Evolutionary conservation across 139 green algal species (phyloP), one percentile per base, ranked within the genome.

Genomic region (Asterochloris sp.): DNA sequence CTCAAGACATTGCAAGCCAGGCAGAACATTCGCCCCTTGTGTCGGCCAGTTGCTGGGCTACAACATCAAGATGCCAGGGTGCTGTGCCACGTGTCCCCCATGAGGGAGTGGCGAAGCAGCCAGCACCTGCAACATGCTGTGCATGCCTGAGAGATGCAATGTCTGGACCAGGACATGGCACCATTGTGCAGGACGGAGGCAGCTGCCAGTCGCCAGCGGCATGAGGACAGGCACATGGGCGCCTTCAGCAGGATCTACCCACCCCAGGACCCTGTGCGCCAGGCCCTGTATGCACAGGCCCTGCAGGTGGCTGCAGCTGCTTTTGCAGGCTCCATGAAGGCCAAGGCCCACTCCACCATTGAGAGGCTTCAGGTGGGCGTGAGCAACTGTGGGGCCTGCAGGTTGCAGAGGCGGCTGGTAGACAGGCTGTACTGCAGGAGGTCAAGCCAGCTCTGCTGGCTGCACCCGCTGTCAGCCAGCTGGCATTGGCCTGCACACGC

Each of bases 251-350:
- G 47, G 2, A 64, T 78, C 38, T 82, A 79, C 60, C 82, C 82
- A 2, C 69, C 82, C 19, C 19, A 67, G 64, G 68, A 80, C 61
- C 15, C 68, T 9, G 15, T 13, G 10, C 13, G 66, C 38, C 82
- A 85, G 68, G 47, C 76, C 38, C 62, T 62, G 27, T 85, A 85
- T 69, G 82, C 82, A 19, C 66, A 73, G 71, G 73, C 79, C 62
- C 73, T 84, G 6, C n/a, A 74, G 27, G 80, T 26, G 26, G 76
- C 80, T 24, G 73, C 60, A 13, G 60, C 66, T 21, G 19, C 64
- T 13, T 84, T 84, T 79, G 73, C 66, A 16, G 21, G 38, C 68
- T 77, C 67, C 67, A 67, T 77, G 29, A 64, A 83, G 38, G 78
- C 78, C 47, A 83, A 83, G 47, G 67, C 68, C 11, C 78, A 77